Evolutionary conservation across 495 filamentous ascomycete species (phyloP), one percentile per base, ranked within the genome.

Genomic region (Xylaria curta): DNA sequence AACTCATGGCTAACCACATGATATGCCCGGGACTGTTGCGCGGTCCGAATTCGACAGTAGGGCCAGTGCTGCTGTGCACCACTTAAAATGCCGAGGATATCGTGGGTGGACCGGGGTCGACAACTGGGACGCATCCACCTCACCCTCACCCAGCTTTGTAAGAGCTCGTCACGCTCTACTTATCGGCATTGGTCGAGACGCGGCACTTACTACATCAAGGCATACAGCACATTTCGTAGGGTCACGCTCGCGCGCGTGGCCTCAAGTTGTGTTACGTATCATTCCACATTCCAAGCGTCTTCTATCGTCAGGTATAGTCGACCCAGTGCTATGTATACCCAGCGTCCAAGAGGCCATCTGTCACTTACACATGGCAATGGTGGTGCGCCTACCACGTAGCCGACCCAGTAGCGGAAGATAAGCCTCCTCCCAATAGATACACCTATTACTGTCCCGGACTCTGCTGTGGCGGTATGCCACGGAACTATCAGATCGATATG

Each of bases 171-270:
- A 66, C 64, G 46, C 64, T 36, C 38, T 33, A 53, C 64, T 54
- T 53, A 26, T 42, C 65, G 65, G 65, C 65, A 67, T 67, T 67
- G 65, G 65, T 56, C 49, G 21, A 54, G 38, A 19, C 65, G 65
- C 65, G 65, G 65, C 65, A 67, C 65, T 67, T 67, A 54, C 65
- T 56, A 15, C 65, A 56, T 67, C 65, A 26, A 56, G 65, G 33
- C 47, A 56, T 42, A 67, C 36, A 42, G 12, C 60, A 17, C 36
- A 26, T 44, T 63, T 44, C 28, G n/a, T 31, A 28, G 38, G 60
- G 60, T 63, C 38, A 42, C 36, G 38, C 38, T 28, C 24, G 38
- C 36, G 21, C 38, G 21, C 38, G 60, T 63, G 60, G 60, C 38
- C 60, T 63, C 60, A 54, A 46, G 47, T 17, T 54, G 64, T 66